Evolutionary conservation across 805 yeast species (phyloP).

Genomic region (Komagataella phaffii): DNA sequence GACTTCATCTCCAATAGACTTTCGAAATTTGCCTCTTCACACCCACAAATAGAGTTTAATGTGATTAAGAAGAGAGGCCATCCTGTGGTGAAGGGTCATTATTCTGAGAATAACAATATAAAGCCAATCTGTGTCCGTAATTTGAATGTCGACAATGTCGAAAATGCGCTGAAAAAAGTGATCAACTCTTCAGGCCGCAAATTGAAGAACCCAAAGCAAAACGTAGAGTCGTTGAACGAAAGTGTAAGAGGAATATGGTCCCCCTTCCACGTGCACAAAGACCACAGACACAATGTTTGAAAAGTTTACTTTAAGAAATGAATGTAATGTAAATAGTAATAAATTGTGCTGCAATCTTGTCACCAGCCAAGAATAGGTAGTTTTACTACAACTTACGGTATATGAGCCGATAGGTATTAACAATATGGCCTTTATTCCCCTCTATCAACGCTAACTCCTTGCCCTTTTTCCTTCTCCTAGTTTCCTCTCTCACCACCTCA

Average conservation of each 20-base stretch:
- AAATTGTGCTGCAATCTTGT: background rate
- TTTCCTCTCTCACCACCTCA: background rate
- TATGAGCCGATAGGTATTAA: background rate
- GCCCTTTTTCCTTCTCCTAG: background rate
- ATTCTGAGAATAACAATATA: slow-evolving; percentile 24
- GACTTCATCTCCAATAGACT: slow-evolving; percentile 46
- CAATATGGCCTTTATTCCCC: background rate
- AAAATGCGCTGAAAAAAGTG: slow-evolving; percentile 48
- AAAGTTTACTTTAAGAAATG: background rate
- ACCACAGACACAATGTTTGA: slow-evolving; percentile 32
- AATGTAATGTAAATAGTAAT: background rate
- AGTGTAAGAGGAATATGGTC: slow-evolving; percentile 97
- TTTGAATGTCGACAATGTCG: slow-evolving; percentile 45
- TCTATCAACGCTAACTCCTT: background rate
- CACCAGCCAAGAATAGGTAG: background rate
- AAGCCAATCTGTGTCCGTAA: slow-evolving; percentile 72
- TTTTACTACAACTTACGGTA: background rate
- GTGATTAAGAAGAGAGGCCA: slow-evolving; percentile 67
- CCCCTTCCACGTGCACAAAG: slow-evolving; percentile 67
- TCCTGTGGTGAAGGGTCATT: slow-evolving; percentile 58
- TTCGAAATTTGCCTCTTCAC: slow-evolving; percentile 37
- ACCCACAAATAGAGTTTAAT: slow-evolving; percentile 62
- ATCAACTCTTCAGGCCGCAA: slow-evolving; percentile 57
- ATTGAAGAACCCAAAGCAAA: slow-evolving; percentile 50
- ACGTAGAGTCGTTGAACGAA: slow-evolving; percentile 68